Conservation (phyloP, 2,329 filamentous ascomycete genomes). For the Cercospora sp. region DNA sequence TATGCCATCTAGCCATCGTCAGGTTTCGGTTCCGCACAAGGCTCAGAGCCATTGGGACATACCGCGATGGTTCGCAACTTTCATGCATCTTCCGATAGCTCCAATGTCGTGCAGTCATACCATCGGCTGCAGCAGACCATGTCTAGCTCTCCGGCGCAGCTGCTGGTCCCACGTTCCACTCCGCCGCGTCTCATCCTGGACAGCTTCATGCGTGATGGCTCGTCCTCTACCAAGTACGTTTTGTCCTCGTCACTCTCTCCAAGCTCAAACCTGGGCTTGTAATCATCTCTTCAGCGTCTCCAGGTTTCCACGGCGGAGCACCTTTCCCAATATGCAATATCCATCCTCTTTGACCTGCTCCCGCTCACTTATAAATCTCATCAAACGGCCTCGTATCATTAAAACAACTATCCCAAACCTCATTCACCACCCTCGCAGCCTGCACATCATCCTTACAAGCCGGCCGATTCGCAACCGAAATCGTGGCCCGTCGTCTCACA, state of each 20-base stretch:
- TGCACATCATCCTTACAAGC: constrained; percentile 82
- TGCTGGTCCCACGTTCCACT: background rate
- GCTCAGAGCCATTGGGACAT: background rate
- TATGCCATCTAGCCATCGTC: background rate
- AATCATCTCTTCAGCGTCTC: background rate
- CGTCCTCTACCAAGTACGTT: background rate
- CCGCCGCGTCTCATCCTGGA: background rate
- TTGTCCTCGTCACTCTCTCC: background rate
- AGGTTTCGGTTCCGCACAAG: background rate
- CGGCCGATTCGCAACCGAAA: constrained; percentile 76
- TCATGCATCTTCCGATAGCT: background rate
- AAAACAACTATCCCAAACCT: constrained; percentile 99
- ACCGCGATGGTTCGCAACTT: background rate
- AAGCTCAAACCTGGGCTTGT: background rate
- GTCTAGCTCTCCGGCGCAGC: background rate
- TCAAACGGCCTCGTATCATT: constrained; percentile 92
- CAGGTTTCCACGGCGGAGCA: background rate
- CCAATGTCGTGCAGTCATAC: background rate
- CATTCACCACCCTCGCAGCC: constrained; percentile 83
- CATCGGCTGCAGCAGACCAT: background rate
- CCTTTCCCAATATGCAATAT: background rate
- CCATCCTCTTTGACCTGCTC: background rate
- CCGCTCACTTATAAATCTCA: constrained; percentile 77
- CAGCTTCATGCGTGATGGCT: background rate
- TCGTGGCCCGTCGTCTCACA: constrained; percentile 75